Evolutionary conservation across 371 early-diverging fungal genomes (phyloP).

Genomic region (Dichotomocladium elegans): DNA sequence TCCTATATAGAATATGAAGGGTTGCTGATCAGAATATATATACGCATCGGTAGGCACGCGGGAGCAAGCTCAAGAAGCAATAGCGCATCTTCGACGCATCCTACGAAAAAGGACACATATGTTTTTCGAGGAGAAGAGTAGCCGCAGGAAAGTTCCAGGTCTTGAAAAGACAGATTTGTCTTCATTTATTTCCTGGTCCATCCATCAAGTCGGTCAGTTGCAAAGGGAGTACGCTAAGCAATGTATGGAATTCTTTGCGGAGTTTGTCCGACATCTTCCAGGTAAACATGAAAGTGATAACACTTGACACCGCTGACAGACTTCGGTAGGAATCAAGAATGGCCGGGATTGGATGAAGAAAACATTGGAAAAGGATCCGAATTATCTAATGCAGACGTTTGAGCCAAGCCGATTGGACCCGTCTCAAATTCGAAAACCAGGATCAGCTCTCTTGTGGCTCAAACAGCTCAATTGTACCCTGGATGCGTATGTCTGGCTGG

Average conservation of each 20-base stretch:
- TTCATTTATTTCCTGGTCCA: conserved; percentile 55
- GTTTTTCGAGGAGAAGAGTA: conserved; percentile 36
- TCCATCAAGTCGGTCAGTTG: conserved; percentile 46
- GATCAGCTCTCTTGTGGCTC: conserved; percentile 19
- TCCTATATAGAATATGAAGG: neutral
- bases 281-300: neutral
- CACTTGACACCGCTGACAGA: neutral
- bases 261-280: conserved; percentile 27
- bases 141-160: conserved; percentile 51
- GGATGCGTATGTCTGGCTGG: conserved; percentile 40
- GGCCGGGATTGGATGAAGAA: conserved; percentile 22
- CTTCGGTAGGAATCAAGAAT: conserved; percentile 3
- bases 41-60: conserved; percentile 38
- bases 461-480: conserved; percentile 20
- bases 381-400: conserved; percentile 10
- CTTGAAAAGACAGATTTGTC: conserved; percentile 38
- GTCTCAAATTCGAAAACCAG: neutral
- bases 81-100: conserved; percentile 60
- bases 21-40: neutral
- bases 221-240: conserved; percentile 61
- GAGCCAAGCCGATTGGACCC: conserved; percentile 14
- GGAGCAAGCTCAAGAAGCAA: conserved; percentile 50
- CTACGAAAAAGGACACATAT: conserved; percentile 39
- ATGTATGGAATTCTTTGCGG: conserved; percentile 49
- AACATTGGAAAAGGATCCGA: neutral